Base-by-base conservation (phyloP, 2,329 filamentous ascomycete species). In the Nigrospora oryzae region DNA sequence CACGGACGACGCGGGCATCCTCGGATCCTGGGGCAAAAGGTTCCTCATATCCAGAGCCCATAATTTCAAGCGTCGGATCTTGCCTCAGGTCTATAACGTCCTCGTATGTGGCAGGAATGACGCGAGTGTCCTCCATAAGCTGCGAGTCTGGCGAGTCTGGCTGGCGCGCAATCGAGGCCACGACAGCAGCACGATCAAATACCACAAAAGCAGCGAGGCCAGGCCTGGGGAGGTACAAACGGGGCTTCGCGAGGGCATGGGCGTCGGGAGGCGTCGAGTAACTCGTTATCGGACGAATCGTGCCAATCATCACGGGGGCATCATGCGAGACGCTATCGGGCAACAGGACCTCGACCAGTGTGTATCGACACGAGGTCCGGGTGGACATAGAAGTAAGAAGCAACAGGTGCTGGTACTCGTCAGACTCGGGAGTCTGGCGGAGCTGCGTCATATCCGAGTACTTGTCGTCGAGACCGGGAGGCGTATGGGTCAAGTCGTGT, bases 61-160 rank as follows among this genome's bases (percentile, higher is more conserved):
- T 66, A 46, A 84, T 76, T 54, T 84, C 81, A 23, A 84, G 69
- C 14, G 78, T 70, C 28, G 77, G 70, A 44, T 83, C 79, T 49
- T 76, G 72, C 23, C 84, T 80, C 46, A 98, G 83, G 55, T 90
- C 86, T 33, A 98, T 74, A 2, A 86, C 81, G 61, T 98, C 93
- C 61, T 97, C 89, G 54, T 90, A 96, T 0, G 81, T 76, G 15
- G 82, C 67, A 1, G 80, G 77, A 17, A 82, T 60, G 12, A 77
- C 69, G 54, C 83, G 76, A 34, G 74, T 83, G 44, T 86, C 83
- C 45, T 77, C 69, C 50, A 86, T 76, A 4, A 94, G 71, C 59
- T 95, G 89, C 2, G 80, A 79, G 42, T 89, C 85, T 8, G 88
- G 86, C 2, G 82, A 83, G 37, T 87, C 81, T 13, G 81, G 78